phyloP scores from a whole-genome alignment of 345 rosid species.

The Psidium friedrichsthalianum region DNA sequence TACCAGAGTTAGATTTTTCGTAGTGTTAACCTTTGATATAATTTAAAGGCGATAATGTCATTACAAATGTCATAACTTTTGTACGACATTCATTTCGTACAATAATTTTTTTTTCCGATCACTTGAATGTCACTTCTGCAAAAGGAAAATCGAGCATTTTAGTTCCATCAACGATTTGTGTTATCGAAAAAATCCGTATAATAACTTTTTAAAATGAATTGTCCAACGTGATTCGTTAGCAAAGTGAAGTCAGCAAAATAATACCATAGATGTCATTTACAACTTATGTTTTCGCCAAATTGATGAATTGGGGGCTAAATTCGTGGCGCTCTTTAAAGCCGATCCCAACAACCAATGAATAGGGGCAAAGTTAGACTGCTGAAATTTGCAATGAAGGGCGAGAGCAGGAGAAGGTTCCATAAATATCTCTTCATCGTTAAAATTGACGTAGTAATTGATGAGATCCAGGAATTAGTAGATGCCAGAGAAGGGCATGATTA shows the following conservation, averaged over 20 bases:
- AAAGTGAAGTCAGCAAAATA: not conserved
- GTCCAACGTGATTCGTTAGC: not conserved
- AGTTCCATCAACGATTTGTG: not conserved
- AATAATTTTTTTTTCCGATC: not conserved
- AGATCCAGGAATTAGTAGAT: conserved; percentile 97
- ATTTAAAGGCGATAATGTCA: not conserved
- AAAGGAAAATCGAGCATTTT: not conserved
- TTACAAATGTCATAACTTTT: not conserved
- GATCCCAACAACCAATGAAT: not conserved
- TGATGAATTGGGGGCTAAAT: not conserved
- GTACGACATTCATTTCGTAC: not conserved
- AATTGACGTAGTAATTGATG: conserved; percentile 80
- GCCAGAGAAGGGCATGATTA: conserved; percentile 84
- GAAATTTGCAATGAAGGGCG: not conserved
- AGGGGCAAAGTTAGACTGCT: not conserved
- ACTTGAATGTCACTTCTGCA: not conserved
- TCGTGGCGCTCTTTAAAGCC: not conserved
- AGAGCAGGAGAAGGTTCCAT: not conserved
- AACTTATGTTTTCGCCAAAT: not conserved
- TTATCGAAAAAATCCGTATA: not conserved
- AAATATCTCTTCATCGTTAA: conserved; percentile 72
- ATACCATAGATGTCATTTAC: not conserved
- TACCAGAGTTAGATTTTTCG: too few species aligned
- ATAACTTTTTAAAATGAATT: not conserved
- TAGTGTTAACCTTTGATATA: not conserved